Evolutionary conservation across 345 rosid species (phyloP), one percentile per base, ranked within the genome.

Genomic region (Boechera retrofracta): DNA sequence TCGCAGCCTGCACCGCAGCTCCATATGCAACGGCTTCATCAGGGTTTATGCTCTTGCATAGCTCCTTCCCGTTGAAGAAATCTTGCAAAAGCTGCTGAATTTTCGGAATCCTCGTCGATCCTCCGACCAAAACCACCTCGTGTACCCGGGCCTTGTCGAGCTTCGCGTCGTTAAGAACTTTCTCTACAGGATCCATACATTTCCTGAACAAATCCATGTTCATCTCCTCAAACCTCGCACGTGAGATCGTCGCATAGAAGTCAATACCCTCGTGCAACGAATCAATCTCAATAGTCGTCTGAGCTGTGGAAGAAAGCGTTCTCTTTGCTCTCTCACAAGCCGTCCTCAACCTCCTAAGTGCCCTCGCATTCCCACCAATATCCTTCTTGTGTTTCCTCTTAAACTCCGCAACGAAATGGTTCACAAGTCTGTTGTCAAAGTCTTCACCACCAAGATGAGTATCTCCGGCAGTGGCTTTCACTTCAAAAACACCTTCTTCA

Each of bases 381-480:
- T 87, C 93, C 77, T 87, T 88, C 86, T 87, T 89, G 53, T 87
- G 77, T 77, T 87, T 89, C 64, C 94, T 78, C 81, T 72, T 86
- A 24, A 89, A 89, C 77, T 89, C 89, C 65, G 89, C 86, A 8
- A 83, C 94, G 72, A 89, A 89, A 71, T 87, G 94, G 58, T 86
- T 87, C 58, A 89, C 91, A 64, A 89, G 76, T 11, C 95, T 86
- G 65, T 88, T 88, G 4, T 89, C 95, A 32, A 88, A 89, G 60
- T 89, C 95, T 38, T 89, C 93, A 58, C 93, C 93, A 0, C 93
- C 91, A 5, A 89, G 85, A 52, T 89, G 94, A 10, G 94, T 87
- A 62, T 89, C 94, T 35, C 91, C 94, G 0, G 90, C 90, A 1
- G 90, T 88, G 1, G 90, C 89, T 83, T 86, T 88, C 48, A 88